These are phyloP conservation scores for Lactifluus subvellereus DNA, from an alignment of 768 basidiomycete species.

Conservation along the genomic window DNA sequence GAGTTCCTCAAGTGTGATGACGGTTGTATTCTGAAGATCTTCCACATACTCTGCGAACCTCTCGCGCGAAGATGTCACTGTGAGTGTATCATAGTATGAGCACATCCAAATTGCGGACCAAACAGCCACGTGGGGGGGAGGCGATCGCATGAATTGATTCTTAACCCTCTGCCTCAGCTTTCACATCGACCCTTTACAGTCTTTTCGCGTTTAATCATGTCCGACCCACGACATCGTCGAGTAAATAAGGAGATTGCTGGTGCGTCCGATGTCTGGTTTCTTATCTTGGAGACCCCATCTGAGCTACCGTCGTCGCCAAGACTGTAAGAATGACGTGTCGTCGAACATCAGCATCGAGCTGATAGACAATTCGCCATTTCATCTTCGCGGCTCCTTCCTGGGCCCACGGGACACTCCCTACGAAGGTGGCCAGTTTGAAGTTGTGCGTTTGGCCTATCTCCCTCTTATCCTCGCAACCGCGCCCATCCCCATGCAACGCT, in stretches of 20 bases:
- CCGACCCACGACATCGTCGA: constrained; percentile 78
- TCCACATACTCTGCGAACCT: constrained; percentile 74
- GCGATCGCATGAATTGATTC: neutral
- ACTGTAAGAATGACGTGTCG: constrained; percentile 93
- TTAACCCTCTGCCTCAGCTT: constrained; percentile 12
- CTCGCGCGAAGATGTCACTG: constrained; percentile 40
- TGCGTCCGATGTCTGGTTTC: constrained; percentile 29
- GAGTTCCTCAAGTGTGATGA: constrained; percentile 66
- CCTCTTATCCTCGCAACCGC: neutral
- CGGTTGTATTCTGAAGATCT: constrained; percentile 73
- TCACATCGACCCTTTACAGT: neutral
- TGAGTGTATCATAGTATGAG: too few relatives aligned
- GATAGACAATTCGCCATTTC: constrained; percentile 85
- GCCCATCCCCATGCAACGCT: neutral
- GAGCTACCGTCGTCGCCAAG: constrained; percentile 35
- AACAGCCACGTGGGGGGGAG: too few relatives aligned
- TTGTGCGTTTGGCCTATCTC: constrained; percentile 49
- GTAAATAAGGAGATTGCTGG: constrained; percentile 94
- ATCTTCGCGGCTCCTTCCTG: constrained; percentile 84
- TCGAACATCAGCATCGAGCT: constrained; percentile 83
- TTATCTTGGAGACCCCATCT: neutral
- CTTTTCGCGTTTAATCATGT: constrained; percentile 8
- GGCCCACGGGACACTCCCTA: constrained; percentile 94
- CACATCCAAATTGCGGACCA: too few relatives aligned
- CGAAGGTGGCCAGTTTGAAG: constrained; percentile 84